phyloP scores from a whole-genome alignment of 1,139 yeast genomes.

The Saccharomyces hybrid region DNA sequence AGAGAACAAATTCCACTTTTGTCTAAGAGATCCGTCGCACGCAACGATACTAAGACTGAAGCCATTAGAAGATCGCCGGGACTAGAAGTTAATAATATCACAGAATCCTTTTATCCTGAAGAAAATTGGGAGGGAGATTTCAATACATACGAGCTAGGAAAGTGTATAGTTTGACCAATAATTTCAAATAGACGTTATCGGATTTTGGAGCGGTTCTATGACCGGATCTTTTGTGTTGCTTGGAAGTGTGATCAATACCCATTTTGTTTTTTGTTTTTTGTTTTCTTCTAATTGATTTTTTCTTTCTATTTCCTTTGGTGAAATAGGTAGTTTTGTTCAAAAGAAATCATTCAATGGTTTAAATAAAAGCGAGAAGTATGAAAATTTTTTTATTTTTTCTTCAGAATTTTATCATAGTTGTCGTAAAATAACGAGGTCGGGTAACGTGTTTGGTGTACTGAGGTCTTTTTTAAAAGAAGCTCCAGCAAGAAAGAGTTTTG shows the following conservation, averaged over 20 bases:
- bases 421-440: too few species aligned
- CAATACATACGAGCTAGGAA: slow-evolving; percentile 94
- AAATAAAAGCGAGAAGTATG: too few species aligned
- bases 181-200: slow-evolving; percentile 96
- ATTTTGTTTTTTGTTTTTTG: slow-evolving; percentile 34
- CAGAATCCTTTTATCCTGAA: slow-evolving; percentile 13
- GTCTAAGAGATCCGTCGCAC: background rate
- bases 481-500: too few species aligned
- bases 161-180: slow-evolving; percentile 95
- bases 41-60: background rate
- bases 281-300: background rate
- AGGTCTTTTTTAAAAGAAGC: too few species aligned
- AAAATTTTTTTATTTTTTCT: too few species aligned
- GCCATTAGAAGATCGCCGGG: background rate
- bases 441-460: too few species aligned
- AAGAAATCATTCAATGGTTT: background rate
- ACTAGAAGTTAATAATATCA: slow-evolving; percentile 6
- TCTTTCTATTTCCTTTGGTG: too few species aligned
- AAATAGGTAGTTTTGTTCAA: background rate
- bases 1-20: background rate
- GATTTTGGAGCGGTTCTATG: slow-evolving; percentile 99
- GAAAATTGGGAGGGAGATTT: background rate
- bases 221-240: slow-evolving; percentile 92
- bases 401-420: too few species aligned
- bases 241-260: slow-evolving; percentile 98